Conservation (phyloP, 768 basidiomycete genomes). For the Psilocybe cubensis region DNA sequence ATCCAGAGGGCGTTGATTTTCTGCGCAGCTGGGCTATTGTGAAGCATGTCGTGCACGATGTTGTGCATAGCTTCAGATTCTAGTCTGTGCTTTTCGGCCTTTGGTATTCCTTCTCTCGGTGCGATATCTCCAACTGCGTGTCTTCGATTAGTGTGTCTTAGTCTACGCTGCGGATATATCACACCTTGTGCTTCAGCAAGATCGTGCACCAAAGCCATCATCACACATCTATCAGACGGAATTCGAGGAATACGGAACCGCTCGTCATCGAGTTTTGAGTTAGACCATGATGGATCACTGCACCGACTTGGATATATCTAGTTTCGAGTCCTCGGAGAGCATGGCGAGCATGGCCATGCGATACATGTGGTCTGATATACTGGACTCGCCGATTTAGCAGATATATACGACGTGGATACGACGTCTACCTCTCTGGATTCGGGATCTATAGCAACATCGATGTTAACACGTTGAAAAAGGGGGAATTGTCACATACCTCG, state of each 20-base stretch:
- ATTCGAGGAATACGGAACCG: neutral
- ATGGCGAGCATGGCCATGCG: constrained; percentile 95
- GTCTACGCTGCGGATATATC: neutral
- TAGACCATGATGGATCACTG: neutral
- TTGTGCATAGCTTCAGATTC: constrained; percentile 92
- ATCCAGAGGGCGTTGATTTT: constrained; percentile 75
- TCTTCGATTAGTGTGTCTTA: neutral
- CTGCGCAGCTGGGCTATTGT: constrained; percentile 66
- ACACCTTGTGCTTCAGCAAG: constrained; percentile 92
- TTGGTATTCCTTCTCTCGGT: constrained; percentile 84
- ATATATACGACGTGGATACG: neutral
- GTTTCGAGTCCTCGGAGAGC: constrained; percentile 73
- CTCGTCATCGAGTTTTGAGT: neutral
- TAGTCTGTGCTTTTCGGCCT: constrained; percentile 75
- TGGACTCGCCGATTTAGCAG: constrained; percentile 25
- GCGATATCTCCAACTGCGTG: constrained; percentile 88
- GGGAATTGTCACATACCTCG: constrained; percentile 48
- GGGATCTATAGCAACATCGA: constrained; percentile 57
- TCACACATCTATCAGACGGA: constrained; percentile 64
- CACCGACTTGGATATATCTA: constrained; percentile 75
- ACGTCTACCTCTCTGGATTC: constrained; percentile 73
- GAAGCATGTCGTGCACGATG: constrained; percentile 92
- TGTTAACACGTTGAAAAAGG: neutral
- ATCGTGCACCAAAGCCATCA: constrained; percentile 94
- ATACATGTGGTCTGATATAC: constrained; percentile 97